phyloP scores from a whole-genome alignment of 2,329 filamentous ascomycete species.

The Fusarium sp. region DNA sequence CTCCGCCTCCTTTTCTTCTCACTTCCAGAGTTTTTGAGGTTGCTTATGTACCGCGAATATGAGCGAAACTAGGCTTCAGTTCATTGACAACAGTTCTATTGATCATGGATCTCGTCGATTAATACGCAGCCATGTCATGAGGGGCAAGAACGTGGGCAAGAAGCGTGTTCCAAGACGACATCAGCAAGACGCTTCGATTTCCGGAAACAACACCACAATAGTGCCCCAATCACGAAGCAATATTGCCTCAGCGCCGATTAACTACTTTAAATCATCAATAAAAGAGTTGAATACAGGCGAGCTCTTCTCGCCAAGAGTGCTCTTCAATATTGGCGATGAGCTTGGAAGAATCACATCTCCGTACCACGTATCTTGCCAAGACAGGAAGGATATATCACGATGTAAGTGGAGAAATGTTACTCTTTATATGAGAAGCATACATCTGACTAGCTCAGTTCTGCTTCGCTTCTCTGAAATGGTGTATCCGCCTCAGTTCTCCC shows the following conservation, averaged over 20 bases:
- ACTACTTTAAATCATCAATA: neutral
- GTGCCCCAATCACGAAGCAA: neutral
- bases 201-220: neutral
- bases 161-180: neutral
- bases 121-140: constrained; percentile 1
- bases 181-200: neutral
- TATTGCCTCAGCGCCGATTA: neutral
- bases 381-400: neutral
- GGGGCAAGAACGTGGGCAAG: neutral
- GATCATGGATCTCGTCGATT: neutral
- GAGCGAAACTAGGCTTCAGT: neutral
- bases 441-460: neutral
- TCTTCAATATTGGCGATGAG: neutral
- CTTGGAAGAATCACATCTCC: constrained; percentile 1
- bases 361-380: neutral
- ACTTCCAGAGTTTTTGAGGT: neutral
- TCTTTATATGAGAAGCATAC: neutral
- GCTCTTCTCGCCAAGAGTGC: neutral
- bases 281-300: neutral
- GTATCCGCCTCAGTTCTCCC: neutral
- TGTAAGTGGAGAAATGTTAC: neutral
- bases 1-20: neutral
- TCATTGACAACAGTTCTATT: neutral
- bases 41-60: neutral
- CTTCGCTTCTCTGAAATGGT: neutral